phyloP scores from a whole-genome alignment of 805 yeast genomes.

The Brettanomyces anomalus region DNA sequence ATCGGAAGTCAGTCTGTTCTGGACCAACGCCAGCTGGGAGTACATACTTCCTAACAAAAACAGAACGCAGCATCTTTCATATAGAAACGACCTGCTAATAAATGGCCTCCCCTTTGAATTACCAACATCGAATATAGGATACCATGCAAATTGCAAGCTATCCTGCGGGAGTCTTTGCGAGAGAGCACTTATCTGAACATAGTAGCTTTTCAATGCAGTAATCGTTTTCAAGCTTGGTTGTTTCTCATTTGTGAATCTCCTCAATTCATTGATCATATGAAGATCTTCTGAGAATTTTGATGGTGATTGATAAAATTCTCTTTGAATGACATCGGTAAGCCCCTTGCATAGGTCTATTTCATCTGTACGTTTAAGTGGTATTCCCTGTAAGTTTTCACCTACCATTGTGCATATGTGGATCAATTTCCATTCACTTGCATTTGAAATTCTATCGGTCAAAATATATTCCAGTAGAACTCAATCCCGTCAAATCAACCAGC shows the following conservation, averaged over 20 bases:
- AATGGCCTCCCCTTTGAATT: constrained; percentile 26
- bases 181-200: constrained; percentile 33
- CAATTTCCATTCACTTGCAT: too few species aligned
- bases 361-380: constrained; percentile 32
- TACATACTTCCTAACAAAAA: constrained; percentile 64
- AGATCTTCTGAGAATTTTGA: constrained; percentile 25
- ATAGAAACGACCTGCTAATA: constrained; percentile 34
- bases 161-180: constrained; percentile 56
- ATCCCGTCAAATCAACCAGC: too few species aligned
- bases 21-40: constrained; percentile 44
- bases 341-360: constrained; percentile 25
- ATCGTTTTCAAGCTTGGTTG: constrained; percentile 13
- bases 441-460: too few species aligned
- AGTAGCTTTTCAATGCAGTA: constrained; percentile 28
- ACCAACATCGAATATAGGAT: constrained; percentile 48
- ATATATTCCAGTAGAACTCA: too few species aligned
- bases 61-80: constrained; percentile 54
- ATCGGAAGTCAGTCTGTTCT: constrained; percentile 37
- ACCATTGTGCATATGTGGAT: constrained; percentile 5
- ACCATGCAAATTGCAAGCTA: constrained; percentile 61
- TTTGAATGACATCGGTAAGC: constrained; percentile 28
- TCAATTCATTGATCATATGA: constrained; percentile 30
- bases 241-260: constrained; percentile 23
- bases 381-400: constrained; percentile 25
- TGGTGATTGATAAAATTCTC: constrained; percentile 30